phyloP scores from a whole-genome alignment of 2,329 filamentous ascomycete species.

The Xylariaceae sp. region DNA sequence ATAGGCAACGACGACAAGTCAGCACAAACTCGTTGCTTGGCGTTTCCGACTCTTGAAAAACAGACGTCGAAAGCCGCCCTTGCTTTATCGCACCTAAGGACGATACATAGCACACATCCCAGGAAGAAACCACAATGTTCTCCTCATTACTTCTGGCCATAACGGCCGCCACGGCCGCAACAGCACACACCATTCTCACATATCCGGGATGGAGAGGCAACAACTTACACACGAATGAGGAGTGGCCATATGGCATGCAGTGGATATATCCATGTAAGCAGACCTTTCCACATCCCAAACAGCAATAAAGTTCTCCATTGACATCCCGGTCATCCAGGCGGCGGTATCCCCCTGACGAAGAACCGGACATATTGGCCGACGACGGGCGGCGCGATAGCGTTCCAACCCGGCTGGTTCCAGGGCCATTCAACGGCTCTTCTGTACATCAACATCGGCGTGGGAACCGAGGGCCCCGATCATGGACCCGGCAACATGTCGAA shows the following conservation, averaged over 20 bases:
- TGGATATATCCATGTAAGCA: conserved; percentile 92
- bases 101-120: neutral
- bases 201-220: conserved; percentile 86
- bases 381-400: conserved; percentile 75
- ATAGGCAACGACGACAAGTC: too few species aligned
- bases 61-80: neutral
- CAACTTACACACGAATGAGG: conserved; percentile 73
- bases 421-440: conserved; percentile 78
- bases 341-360: conserved; percentile 67
- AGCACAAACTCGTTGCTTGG: too few species aligned
- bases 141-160: conserved; percentile 39
- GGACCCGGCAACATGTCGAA: conserved; percentile 83
- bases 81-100: too few species aligned
- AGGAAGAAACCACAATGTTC: conserved; percentile 37
- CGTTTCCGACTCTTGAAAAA: too few species aligned
- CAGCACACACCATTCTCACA: conserved; percentile 75
- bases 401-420: conserved; percentile 95
- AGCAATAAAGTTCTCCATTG: neutral
- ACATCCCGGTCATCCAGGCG: conserved; percentile 58
- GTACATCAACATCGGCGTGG: conserved; percentile 88
- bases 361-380: conserved; percentile 94
- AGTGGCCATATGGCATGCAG: conserved; percentile 85
- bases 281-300: neutral
- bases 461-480: conserved; percentile 55
- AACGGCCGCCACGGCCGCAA: conserved; percentile 43